A percentile compares a stretch with the other conserved stretches of the same genome.
These are phyloP conservation scores for Metschnikowia corniflorae DNA, from an alignment of 805 yeast genomes.

Conservation along the genomic window DNA sequence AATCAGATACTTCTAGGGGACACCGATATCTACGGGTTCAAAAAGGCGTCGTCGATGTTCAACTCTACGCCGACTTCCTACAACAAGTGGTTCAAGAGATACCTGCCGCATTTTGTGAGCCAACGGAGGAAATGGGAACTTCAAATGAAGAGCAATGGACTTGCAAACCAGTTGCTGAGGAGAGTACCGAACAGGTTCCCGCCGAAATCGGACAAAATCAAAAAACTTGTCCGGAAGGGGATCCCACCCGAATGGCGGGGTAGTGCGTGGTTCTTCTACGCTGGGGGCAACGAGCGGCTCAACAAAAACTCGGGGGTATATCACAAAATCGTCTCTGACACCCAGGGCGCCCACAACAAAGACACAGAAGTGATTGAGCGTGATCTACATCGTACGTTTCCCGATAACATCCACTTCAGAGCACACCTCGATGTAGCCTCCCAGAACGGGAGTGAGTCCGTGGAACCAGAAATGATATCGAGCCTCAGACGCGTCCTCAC, in stretches of 20 bases:
- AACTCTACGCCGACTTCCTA: conserved; percentile 51
- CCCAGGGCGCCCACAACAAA: conserved; percentile 51
- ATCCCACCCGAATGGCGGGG: conserved; percentile 98
- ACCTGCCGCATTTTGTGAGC: conserved; percentile 57
- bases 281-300: conserved; percentile 74
- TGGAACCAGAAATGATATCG: conserved; percentile 62
- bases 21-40: conserved; percentile 83
- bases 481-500: conserved; percentile 75
- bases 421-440: background rate
- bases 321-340: conserved; percentile 59
- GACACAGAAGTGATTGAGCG: conserved; percentile 93
- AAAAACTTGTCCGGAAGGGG: conserved; percentile 83
- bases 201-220: conserved; percentile 70
- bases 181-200: conserved; percentile 65
- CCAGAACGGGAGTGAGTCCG: conserved; percentile 3
- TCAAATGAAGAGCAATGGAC: conserved; percentile 65
- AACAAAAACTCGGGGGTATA: conserved; percentile 72
- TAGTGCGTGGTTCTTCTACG: conserved; percentile 93
- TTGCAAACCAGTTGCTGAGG: conserved; percentile 30
- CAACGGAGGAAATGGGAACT: conserved; percentile 76
- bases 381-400: conserved; percentile 90
- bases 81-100: conserved; percentile 71
- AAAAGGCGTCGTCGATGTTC: conserved; percentile 52
- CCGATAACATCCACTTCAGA: conserved; percentile 84
- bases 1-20: conserved; percentile 4